phyloP scores from a whole-genome alignment of 2,329 filamentous ascomycete species.

The Monosporascus sp. region DNA sequence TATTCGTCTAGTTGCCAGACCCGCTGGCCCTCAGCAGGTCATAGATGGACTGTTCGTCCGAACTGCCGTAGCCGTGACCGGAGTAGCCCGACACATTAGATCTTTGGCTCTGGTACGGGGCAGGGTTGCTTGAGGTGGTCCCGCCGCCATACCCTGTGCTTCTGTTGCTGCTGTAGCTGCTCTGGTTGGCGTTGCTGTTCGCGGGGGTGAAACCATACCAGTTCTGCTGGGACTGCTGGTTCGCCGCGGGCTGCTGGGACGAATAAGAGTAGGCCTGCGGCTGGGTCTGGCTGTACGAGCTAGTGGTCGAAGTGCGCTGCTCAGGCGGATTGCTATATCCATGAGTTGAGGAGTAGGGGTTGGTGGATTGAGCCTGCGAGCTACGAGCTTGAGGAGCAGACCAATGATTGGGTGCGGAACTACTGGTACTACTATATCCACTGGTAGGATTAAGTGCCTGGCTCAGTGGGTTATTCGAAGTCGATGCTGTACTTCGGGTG shows the following conservation, averaged over 20 bases:
- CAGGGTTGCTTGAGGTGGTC: conserved; percentile 4
- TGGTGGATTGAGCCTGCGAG: conserved; percentile 12
- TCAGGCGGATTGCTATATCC: conserved; percentile 13
- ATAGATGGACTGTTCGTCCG: conserved; percentile 22
- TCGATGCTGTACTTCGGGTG: conserved; percentile 12
- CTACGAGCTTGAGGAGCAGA: conserved; percentile 16
- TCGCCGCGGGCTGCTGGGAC: conserved; percentile 19
- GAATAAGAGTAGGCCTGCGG: conserved; percentile 23
- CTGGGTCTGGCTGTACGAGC: conserved; percentile 21
- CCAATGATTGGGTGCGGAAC: conserved; percentile 18
- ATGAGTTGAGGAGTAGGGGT: conserved; percentile 9
- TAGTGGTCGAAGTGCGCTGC: conserved; percentile 17
- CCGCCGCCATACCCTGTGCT: conserved; percentile 12
- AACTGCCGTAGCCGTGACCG: conserved; percentile 13
- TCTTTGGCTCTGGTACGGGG: conserved; percentile 14
- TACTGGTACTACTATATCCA: conserved; percentile 13
- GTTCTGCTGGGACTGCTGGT: conserved; percentile 23
- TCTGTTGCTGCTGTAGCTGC: conserved; percentile 16
- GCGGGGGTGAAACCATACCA: conserved; percentile 29
- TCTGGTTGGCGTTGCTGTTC: conserved; percentile 15
- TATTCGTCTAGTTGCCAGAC: conserved; percentile 11
- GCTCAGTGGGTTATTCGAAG: conserved; percentile 15
- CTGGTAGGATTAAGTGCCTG: conserved; percentile 18
- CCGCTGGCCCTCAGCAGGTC: conserved; percentile 18
- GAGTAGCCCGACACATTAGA: conserved; percentile 14